These are phyloP conservation scores for Oryza rufipogon DNA, from an alignment of 176 grass and related monocot genomes.

Conservation along the genomic window DNA sequence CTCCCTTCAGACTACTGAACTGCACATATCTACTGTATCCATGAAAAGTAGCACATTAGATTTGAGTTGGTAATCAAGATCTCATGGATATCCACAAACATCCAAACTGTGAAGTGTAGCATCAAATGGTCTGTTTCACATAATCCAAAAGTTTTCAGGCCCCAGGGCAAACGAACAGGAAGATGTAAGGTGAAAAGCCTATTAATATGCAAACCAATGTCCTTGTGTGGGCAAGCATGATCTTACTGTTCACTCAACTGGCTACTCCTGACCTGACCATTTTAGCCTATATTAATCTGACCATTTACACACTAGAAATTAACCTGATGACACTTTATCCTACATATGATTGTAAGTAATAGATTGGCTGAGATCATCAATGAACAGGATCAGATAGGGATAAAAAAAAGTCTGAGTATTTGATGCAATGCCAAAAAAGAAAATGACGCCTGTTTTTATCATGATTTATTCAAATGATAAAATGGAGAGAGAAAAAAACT, in stretches of 20 bases:
- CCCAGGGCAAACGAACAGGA: neutral
- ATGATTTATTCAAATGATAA: slow-evolving; percentile 11
- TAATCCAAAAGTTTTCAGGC: slow-evolving; percentile 32
- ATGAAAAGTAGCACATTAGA: neutral
- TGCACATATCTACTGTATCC: slow-evolving; percentile 3
- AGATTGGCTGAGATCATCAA: neutral
- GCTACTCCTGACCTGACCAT: neutral
- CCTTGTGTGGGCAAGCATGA: neutral
- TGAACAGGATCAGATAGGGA: neutral
- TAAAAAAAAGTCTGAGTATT: neutral
- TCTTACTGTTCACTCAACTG: neutral
- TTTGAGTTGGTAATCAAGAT: slow-evolving; percentile 8
- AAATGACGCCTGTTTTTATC: neutral
- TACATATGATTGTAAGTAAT: neutral
- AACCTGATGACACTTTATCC: neutral
- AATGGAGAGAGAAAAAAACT: slow-evolving; percentile 11
- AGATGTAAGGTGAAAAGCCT: slow-evolving; percentile 11
- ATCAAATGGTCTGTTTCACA: neutral
- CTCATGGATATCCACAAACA: slow-evolving; percentile 4
- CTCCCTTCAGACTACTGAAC: neutral
- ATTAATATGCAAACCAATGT: neutral
- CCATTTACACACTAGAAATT: neutral
- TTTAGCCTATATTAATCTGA: slow-evolving; percentile 15
- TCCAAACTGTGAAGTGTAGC: slow-evolving; percentile 12
- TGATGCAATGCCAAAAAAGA: neutral